Conservation (phyloP, 73 alveolate genomes). For the Symbiodinium natans region DNA sequence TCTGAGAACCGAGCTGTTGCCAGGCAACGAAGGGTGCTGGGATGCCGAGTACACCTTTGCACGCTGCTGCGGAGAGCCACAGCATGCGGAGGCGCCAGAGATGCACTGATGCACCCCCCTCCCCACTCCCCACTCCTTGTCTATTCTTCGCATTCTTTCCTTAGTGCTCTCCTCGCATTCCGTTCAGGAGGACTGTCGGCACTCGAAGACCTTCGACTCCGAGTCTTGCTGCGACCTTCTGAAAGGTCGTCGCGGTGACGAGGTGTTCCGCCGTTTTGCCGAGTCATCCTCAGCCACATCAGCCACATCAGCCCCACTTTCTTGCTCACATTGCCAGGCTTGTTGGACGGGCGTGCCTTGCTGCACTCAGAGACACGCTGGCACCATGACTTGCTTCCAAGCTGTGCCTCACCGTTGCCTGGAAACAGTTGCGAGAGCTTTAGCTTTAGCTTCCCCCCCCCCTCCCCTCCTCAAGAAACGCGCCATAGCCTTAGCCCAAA, state of each 20-base stretch:
- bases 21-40: constrained; percentile 78
- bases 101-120: too few relatives aligned
- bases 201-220: neutral
- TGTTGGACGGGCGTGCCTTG: constrained; percentile 36
- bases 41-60: constrained; percentile 35
- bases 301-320: neutral
- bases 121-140: neutral
- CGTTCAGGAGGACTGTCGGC: constrained; percentile 33
- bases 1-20: too few relatives aligned
- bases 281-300: neutral
- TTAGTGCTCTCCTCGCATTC: too few relatives aligned
- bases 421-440: neutral
- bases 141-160: neutral
- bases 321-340: neutral
- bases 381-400: neutral
- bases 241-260: constrained; percentile 22
- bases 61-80: constrained; percentile 54
- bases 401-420: neutral
- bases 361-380: neutral
- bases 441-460: too few relatives aligned
- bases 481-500: too few relatives aligned
- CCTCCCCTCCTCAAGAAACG: too few relatives aligned
- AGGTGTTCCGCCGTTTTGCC: neutral
- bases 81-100: neutral
- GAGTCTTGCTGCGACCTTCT: constrained; percentile 67